These are phyloP conservation scores for Debaryomyces robertsiae DNA, from an alignment of 1,139 yeast species.

Conservation along the genomic window DNA sequence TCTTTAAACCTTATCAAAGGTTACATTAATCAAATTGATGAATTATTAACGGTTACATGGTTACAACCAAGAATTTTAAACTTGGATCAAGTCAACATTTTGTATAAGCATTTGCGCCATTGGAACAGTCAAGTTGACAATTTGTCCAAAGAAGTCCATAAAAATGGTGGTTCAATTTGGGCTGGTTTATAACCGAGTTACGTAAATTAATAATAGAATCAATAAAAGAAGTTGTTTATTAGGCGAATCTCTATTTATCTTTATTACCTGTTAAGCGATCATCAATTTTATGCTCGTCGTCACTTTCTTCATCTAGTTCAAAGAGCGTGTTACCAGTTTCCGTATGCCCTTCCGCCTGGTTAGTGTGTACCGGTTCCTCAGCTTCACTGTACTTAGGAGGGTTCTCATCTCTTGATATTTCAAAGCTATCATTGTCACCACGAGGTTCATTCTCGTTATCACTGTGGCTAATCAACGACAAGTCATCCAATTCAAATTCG, in stretches of 20 bases:
- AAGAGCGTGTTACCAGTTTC: conserved; percentile 32
- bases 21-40: conserved; percentile 81
- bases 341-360: conserved; percentile 10
- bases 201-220: conserved; percentile 6
- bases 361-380: conserved; percentile 15
- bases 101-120: conserved; percentile 68
- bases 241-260: conserved; percentile 1
- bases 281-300: conserved; percentile 34
- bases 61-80: conserved; percentile 94
- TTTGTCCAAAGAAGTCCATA: conserved; percentile 52
- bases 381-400: conserved; percentile 33
- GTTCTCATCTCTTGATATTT: conserved; percentile 28
- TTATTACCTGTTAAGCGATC: conserved; percentile 28
- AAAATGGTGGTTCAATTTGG: conserved; percentile 44
- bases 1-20: conserved; percentile 84
- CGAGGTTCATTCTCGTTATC: conserved; percentile 39
- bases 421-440: conserved; percentile 37
- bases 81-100: conserved; percentile 71
- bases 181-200: conserved; percentile 28
- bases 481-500: conserved; percentile 76
- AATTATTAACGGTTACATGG: conserved; percentile 83
- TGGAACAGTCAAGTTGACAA: conserved; percentile 79
- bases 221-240: conserved; percentile 5
- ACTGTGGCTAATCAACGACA: conserved; percentile 59
- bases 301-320: conserved; percentile 41